Percentiles rank a stretch among this genome's conserved stretches.
phyloP scores from a whole-genome alignment of 2,329 filamentous ascomycete genomes.

The Knufia petricola region DNA sequence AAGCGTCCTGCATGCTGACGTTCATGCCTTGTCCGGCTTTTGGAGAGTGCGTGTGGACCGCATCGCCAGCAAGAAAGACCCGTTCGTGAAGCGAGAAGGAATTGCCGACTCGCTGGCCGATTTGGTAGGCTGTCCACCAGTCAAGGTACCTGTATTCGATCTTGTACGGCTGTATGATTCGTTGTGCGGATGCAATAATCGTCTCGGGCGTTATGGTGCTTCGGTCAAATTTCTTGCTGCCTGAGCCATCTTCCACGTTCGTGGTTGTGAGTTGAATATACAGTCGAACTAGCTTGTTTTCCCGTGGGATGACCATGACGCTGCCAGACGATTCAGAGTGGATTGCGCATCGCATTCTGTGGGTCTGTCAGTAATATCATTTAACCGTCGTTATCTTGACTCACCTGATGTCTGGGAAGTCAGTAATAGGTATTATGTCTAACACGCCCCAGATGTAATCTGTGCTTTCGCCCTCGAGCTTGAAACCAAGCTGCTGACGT shows the following conservation, averaged over 20 bases:
- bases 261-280: constrained; percentile 20
- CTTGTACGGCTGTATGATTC: constrained; percentile 56
- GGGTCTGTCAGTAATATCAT: too few relatives aligned
- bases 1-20: constrained; percentile 58
- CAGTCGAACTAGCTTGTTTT: constrained; percentile 52
- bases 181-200: constrained; percentile 51
- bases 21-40: constrained; percentile 67
- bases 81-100: constrained; percentile 42
- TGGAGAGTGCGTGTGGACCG: constrained; percentile 46
- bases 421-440: constrained; percentile 44
- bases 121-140: constrained; percentile 61
- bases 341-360: constrained; percentile 46
- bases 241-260: constrained; percentile 29
- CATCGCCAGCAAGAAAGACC: constrained; percentile 63
- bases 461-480: constrained; percentile 46
- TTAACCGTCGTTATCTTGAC: too few relatives aligned
- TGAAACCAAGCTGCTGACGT: constrained; percentile 47
- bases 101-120: constrained; percentile 54
- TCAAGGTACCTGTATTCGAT: constrained; percentile 55
- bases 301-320: constrained; percentile 56
- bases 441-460: constrained; percentile 38
- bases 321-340: constrained; percentile 48
- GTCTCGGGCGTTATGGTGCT: constrained; percentile 54
- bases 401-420: constrained; percentile 49
- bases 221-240: constrained; percentile 44